Evolutionary conservation across 768 basidiomycete species (phyloP).

Genomic region (Phylloporus sp.): DNA sequence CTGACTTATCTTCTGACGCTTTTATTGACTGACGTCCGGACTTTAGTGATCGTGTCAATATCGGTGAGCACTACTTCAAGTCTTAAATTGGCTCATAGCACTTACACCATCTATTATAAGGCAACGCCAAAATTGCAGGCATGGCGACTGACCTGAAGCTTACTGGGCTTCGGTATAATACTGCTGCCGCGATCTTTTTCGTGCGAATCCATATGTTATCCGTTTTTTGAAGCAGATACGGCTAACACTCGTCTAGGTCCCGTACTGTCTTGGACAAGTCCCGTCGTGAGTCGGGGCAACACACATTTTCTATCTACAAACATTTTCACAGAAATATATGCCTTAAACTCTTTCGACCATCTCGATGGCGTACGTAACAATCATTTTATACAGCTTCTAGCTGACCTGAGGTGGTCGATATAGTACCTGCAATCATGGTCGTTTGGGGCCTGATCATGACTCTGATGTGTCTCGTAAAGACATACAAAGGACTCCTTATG

Average conservation of each 20-base stretch:
- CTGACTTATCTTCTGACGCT: neutral
- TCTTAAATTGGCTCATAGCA: neutral
- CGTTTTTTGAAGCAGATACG: neutral
- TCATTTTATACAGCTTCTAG: neutral
- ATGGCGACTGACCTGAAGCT: constrained; percentile 39
- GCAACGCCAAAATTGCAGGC: constrained; percentile 43
- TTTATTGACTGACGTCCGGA: neutral
- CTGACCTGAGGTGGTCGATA: constrained; percentile 12
- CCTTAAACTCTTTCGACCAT: constrained; percentile 32
- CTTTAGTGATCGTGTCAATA: constrained; percentile 42
- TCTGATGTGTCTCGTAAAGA: constrained; percentile 36
- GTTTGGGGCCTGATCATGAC: constrained; percentile 36
- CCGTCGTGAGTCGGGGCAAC: constrained; percentile 32
- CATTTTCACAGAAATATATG: constrained; percentile 30
- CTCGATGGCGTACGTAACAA: constrained; percentile 29
- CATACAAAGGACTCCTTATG: constrained; percentile 25
- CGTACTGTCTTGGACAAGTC: constrained; percentile 36
- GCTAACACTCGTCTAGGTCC: constrained; percentile 20
- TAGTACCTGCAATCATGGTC: constrained; percentile 37
- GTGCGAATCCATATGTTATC: constrained; percentile 12
- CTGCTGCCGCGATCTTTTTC: constrained; percentile 38
- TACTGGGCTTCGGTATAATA: constrained; percentile 35
- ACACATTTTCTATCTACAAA: neutral
- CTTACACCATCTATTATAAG: constrained; percentile 24
- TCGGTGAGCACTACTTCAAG: constrained; percentile 29